Evolutionary conservation across 2,329 filamentous ascomycete genomes (phyloP), one percentile per base, ranked within the genome.

Genomic region (Aspergillus neoniger): DNA sequence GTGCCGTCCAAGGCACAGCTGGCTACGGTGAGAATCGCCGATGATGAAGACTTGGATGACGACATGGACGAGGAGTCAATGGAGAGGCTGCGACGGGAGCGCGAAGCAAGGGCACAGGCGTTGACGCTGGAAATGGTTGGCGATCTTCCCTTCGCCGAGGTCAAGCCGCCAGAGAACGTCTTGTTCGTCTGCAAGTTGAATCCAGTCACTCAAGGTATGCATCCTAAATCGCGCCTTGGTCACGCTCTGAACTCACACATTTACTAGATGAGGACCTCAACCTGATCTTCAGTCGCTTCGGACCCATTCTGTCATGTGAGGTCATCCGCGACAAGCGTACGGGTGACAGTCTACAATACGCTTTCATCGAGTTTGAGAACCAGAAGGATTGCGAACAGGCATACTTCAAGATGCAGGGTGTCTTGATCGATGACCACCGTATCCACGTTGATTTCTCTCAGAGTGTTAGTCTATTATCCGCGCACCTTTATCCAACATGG

Each of bases 361-460:
- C 95, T 1, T 99, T 99, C 69, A 96, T 99, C 71, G 95, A 99
- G 74, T 99, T 94, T 70, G 91, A 94, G 60, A 90, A 96, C 58
- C 95, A 97, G 78, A 86, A 89, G 67, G 91, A 94, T 56, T 98
- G 95, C 75, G 95, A 99, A 78, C 87, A 91, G 55, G 95, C 95
- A 2, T 99, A 97, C 72, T 95, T 96, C 81, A 99, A 99, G 79
- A 99, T 99, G 95, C 92, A 99, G 75, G 92, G 90, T 2, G 94
- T 98, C 1, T 80, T 99, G 58, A 98, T 99, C 66, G 95, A 99
- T 71, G 95, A 99, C 70, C 91, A 96, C 66, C 89, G 95, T 44
- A 99, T 99, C 65, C 95, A 99, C 72, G 95, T 99, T 58, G 95
- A 99, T 78, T 99, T 99, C 77, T 97, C 93, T 10, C 95, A 99